A percentile compares a stretch with the other conserved stretches of the same genome.
phyloP scores from a whole-genome alignment of 805 yeast genomes.

The Pichia nanzhaoensis region DNA sequence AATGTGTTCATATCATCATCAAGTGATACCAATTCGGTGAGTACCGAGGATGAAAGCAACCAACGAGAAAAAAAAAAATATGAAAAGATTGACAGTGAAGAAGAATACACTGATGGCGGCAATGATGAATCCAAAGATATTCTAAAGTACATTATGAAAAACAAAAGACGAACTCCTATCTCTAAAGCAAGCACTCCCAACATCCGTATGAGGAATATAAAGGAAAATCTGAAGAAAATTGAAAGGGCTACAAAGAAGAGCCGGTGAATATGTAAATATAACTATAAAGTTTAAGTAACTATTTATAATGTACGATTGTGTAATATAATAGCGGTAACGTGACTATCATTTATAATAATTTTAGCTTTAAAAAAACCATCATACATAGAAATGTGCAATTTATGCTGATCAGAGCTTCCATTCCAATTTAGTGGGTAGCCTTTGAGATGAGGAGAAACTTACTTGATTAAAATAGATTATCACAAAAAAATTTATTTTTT shows the following conservation, averaged over 20 bases:
- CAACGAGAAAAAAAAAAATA: background rate
- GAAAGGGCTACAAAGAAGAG: constrained; percentile 2
- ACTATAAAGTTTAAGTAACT: background rate
- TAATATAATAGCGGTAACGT: background rate
- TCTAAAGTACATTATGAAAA: constrained; percentile 3
- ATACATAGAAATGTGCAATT: no score
- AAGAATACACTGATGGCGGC: constrained; percentile 3
- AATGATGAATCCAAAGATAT: constrained; percentile 11
- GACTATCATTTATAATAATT: no score
- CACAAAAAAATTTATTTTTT: no score
- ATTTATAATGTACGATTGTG: background rate
- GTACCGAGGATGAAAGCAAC: background rate
- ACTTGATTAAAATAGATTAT: no score
- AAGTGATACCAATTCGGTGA: background rate
- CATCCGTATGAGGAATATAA: background rate
- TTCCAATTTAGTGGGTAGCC: no score
- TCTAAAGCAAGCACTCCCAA: no score
- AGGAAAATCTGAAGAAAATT: constrained; percentile 3
- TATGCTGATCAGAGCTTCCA: no score
- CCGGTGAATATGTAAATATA: background rate
- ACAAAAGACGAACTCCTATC: background rate
- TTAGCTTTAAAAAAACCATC: no score
- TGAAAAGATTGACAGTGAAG: background rate
- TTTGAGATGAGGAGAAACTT: no score
- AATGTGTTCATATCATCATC: no score